Conservation (phyloP, 352 stramenopile species). For the Globisporangium echinulatum region DNA sequence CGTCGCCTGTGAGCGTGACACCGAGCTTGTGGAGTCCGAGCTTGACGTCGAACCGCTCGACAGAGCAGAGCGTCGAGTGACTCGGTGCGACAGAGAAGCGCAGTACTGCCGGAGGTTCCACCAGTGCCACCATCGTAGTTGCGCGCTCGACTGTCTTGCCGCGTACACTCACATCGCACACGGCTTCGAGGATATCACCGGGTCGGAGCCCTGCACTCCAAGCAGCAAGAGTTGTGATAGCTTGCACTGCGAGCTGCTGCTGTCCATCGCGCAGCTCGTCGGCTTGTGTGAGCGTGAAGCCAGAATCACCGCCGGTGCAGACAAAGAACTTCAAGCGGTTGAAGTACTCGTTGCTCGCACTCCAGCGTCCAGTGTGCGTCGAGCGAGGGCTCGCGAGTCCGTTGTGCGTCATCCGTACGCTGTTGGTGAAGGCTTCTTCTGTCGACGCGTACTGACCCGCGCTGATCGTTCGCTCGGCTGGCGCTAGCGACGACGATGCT, state of each 20-base stretch:
- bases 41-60: slow-evolving; percentile 32
- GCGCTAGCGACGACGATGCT: neutral
- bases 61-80: slow-evolving; percentile 10
- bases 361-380: slow-evolving; percentile 13
- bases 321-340: slow-evolving; percentile 43
- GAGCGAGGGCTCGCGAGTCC: neutral
- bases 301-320: slow-evolving; percentile 23
- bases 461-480: neutral
- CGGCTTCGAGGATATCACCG: slow-evolving; percentile 50
- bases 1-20: slow-evolving; percentile 37
- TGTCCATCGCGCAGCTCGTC: slow-evolving; percentile 4
- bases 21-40: slow-evolving; percentile 35
- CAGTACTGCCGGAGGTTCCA: slow-evolving; percentile 26
- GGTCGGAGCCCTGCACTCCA: slow-evolving; percentile 44
- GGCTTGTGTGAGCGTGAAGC: slow-evolving; percentile 25
- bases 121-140: slow-evolving; percentile 21
- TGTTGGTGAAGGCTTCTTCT: neutral
- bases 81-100: slow-evolving; percentile 31
- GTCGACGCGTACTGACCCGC: neutral
- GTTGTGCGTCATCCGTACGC: neutral
- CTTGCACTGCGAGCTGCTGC: slow-evolving; percentile 18
- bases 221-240: slow-evolving; percentile 24
- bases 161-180: slow-evolving; percentile 25
- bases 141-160: slow-evolving; percentile 31
- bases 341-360: slow-evolving; percentile 24